phyloP scores from a whole-genome alignment of 768 basidiomycete species.

The Termitomyces sp. region DNA sequence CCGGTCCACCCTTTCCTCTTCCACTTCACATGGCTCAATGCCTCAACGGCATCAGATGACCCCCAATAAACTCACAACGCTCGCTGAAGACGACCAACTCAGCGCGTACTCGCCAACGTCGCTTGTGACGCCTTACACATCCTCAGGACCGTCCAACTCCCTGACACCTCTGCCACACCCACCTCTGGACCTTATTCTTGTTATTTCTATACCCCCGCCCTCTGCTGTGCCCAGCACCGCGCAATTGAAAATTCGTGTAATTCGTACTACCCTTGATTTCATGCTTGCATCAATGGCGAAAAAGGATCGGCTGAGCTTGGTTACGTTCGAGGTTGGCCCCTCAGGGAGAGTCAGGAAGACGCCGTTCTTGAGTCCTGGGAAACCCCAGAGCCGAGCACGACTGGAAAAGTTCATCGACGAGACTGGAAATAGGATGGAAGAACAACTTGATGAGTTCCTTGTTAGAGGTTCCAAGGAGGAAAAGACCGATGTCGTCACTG shows the following conservation, averaged over 20 bases:
- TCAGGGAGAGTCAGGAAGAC: slow-evolving; percentile 86
- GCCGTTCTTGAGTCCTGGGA: slow-evolving; percentile 81
- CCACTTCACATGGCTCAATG: slow-evolving; percentile 65
- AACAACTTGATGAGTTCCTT: slow-evolving; percentile 48
- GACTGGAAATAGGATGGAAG: slow-evolving; percentile 44
- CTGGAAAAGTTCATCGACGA: slow-evolving; percentile 79
- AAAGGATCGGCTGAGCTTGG: slow-evolving; percentile 82
- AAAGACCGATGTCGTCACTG: slow-evolving; percentile 96
- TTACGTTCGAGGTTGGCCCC: slow-evolving; percentile 88
- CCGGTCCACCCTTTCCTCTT: slow-evolving; percentile 71
- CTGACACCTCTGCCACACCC: slow-evolving; percentile 83
- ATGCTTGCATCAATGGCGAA: slow-evolving; percentile 70
- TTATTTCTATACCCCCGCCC: slow-evolving; percentile 82
- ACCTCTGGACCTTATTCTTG: slow-evolving; percentile 87
- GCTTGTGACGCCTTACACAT: slow-evolving; percentile 68
- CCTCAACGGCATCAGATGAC: slow-evolving; percentile 33
- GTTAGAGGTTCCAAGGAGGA: slow-evolving; percentile 82
- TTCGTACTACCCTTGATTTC: slow-evolving; percentile 87
- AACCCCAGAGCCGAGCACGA: slow-evolving; percentile 63
- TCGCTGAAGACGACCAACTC: slow-evolving; percentile 72
- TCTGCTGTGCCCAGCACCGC: slow-evolving; percentile 73
- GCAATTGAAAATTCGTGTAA: slow-evolving; percentile 83
- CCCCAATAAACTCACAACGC: slow-evolving; percentile 54
- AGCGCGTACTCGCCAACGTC: slow-evolving; percentile 53
- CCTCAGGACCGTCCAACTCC: slow-evolving; percentile 74